Percentiles rank a stretch among this genome's conserved stretches.
Evolutionary conservation across 202 grass and related monocot species (phyloP).

Genomic region (Dendrocalamus latiflorus): DNA sequence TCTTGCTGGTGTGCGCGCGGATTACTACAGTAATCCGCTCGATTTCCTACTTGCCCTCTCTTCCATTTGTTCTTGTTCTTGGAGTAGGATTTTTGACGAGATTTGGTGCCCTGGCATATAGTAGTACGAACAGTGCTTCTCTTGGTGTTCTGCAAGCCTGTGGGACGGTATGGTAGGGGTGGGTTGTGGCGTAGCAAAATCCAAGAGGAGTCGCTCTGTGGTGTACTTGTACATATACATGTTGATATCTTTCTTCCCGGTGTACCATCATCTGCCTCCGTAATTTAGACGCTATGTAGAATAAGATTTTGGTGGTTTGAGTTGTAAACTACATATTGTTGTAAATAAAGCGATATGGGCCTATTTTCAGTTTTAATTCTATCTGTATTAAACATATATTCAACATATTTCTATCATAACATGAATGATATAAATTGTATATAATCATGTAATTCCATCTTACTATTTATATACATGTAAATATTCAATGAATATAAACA

Average conservation of each 20-base stretch:
- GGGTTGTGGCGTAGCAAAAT: not conserved
- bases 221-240: slow-evolving; percentile 14
- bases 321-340: slow-evolving; percentile 3
- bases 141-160: not conserved
- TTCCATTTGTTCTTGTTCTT: not conserved
- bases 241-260: not conserved
- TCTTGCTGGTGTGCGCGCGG: not conserved
- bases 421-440: too few relatives aligned
- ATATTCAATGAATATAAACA: too few relatives aligned
- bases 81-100: slow-evolving; percentile 8
- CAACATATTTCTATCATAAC: too few relatives aligned
- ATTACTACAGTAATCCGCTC: not conserved
- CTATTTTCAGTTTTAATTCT: too few relatives aligned
- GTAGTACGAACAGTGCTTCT: not conserved
- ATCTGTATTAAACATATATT: too few relatives aligned
- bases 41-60: not conserved
- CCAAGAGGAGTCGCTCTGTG: not conserved
- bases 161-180: not conserved
- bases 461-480: too few relatives aligned
- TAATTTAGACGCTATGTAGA: slow-evolving; percentile 1
- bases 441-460: too few relatives aligned
- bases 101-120: not conserved
- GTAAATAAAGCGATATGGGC: too few relatives aligned
- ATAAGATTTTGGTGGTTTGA: not conserved
- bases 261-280: not conserved